These are phyloP conservation scores for Pinus tabuliformis DNA, from an alignment of 75 land plant species.

Conservation along the genomic window DNA sequence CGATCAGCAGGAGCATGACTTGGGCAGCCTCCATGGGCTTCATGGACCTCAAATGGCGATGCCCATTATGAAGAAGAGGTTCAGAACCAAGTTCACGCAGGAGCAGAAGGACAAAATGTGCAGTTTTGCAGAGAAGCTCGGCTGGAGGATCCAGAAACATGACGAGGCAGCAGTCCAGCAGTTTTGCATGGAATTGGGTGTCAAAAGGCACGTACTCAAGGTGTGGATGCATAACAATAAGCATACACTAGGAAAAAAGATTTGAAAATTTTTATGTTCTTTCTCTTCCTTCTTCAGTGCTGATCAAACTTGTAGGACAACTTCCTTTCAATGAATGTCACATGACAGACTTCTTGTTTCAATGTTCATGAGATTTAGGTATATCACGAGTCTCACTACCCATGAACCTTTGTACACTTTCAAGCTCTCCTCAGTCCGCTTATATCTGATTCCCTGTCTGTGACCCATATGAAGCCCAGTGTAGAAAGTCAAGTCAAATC, in stretches of 20 bases:
- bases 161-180: constrained; percentile 64
- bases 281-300: neutral
- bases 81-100: constrained; percentile 51
- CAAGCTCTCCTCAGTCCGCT: neutral
- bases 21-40: neutral
- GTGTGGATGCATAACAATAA: constrained; percentile 74
- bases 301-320: neutral
- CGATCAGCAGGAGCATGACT: constrained; percentile 22
- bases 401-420: neutral
- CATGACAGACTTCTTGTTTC: neutral
- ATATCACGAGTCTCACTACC: neutral
- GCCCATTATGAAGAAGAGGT: constrained; percentile 38
- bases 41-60: constrained; percentile 2
- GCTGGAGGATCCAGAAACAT: constrained; percentile 67
- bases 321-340: neutral
- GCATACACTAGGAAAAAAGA: constrained; percentile 57
- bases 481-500: neutral
- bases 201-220: constrained; percentile 59
- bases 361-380: neutral
- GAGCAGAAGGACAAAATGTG: constrained; percentile 60
- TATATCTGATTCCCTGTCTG: neutral
- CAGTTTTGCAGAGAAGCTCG: constrained; percentile 46
- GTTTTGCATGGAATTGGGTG: constrained; percentile 44
- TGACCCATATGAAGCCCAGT: neutral
- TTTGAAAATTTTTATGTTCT: neutral